Evolutionary conservation across 163 green algal genomes (phyloP), one percentile per base, ranked within the genome.

Genomic region (Coccomyxa subellipsoidea): DNA sequence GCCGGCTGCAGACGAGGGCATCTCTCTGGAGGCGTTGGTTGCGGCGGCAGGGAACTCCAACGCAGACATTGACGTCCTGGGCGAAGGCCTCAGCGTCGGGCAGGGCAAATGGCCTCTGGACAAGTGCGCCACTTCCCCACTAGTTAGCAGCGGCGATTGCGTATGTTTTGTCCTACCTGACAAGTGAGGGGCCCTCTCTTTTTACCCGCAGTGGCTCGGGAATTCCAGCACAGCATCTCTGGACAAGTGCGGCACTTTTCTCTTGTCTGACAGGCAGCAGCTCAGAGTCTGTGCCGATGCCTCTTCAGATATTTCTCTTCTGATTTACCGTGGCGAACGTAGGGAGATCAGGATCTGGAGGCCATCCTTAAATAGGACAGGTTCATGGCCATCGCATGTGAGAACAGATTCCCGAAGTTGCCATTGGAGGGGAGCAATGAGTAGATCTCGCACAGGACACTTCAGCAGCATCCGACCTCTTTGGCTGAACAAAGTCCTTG

Each of bases 91-190:
- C 10, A 82, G 84, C 37, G 77, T 89, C 38, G 83, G 76, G 21
- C 72, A 79, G 36, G 79, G 79, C 27, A 36, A 69, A 36, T 92
- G 88, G 87, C 81, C 85, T 38, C 77, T 76, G 40, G 81, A 81
- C 36, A 81, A 47, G 38, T 82, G 39, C n/a, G 54, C 25, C 38
- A 54, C n/a, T 53, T 27, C 23, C 36, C 39, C 75, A 73, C 72
- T 15, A 77, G n/a, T 66, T 66, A 66, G 39, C 31, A 38, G 31
- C 18, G 18, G 18, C 18, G 47, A 29, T 18, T 29, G 47, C 47
- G 18, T 66, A 29, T 18, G 12, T 29, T 18, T 66, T 66, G 47
- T n/a, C 47, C 12, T 66, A 18, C 18, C 47, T 29, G 47, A 12
- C 47, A 29, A 29, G 47, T 66, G 47, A 29, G 12, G 47, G 18